Base-by-base conservation (phyloP, 2,329 filamentous ascomycete species). In the Sphaceloma murrayae region DNA sequence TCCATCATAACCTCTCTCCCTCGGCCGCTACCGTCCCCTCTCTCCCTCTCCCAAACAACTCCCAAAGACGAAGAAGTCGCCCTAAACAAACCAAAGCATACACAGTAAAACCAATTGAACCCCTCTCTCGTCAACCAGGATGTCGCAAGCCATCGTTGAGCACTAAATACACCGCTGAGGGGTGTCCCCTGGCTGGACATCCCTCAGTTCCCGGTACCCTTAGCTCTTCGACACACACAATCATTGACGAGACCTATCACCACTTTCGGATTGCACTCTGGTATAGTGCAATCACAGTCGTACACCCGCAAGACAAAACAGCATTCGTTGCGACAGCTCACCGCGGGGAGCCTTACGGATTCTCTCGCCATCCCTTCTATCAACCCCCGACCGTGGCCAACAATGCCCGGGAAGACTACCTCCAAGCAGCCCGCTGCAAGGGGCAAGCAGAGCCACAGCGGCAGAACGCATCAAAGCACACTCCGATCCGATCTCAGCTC, bases 111-210 rank as follows among this genome's bases (percentile, higher is more conserved):
- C 47, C 47, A 49, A 50, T 45, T 53, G 24, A 52, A 48, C 45
- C 49, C 27, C 17, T 44, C 26, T 53, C 56, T 58, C 57, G 57
- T 59, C 57, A 54, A 57, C 48, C 52, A 59, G 48, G 34, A 61
- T 61, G 58, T 55, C 56, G 48, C 56, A 53, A 53, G 55, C 58
- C 46, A 47, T 57, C 57, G 51, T 49, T 55, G 57, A 49, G 55
- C 56, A 53, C 58, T 61, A 61, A 56, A 56, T 50, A 43, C 50
- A 55, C 55, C 55, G 54, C 58, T 58, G 56, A 56, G 52, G 52
- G 51, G 49, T 42, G 48, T 49, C 52, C 53, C 50, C 49, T 49
- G 32, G 52, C 50, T 52, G 49, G 48, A 51, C 46, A 47, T 47
- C 51, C 53, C 55, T 52, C 57, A 55, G 56, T 54, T 42, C 39